Evolutionary conservation across 169 alveolate genomes (phyloP), one percentile per base, ranked within the genome.

Genomic region (Haemoproteus tartakovskyi): DNA sequence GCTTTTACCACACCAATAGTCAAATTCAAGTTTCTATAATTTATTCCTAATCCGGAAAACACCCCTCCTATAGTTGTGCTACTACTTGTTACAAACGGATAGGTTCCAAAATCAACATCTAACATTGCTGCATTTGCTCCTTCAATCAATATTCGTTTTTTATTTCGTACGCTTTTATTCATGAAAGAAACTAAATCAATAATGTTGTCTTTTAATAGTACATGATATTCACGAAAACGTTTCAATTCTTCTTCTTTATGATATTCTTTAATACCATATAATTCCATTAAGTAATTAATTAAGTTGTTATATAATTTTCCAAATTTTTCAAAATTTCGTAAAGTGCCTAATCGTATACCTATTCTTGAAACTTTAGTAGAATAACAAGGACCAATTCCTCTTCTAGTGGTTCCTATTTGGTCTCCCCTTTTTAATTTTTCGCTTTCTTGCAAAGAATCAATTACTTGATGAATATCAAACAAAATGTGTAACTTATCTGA

Each of bases 331-430:
- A 93, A 89, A 62, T 90, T 89, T 27, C 26, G 22, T 26, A 91
- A 86, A 41, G 90, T 87, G 19, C 95, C 97, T 14, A 92, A 70
- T 79, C 97, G 90, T 38, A 95, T 80, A 16, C 98, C 98, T 50
- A 90, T 84, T 84, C 99, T 86, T 8, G 90, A 86, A 5, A 89
- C 91, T 78, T 93, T 96, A 29, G 96, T 87, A 2, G 97, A 89
- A 79, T 96, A 93, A 38, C 97, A 88, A 11, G 99, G 98, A 3
- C 99, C 99, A 22, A 96, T 96, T 9, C 99, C 99, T 62, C 94
- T 86, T 56, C 88, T 90, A 2, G 99, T 96, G 0, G 99, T 96
- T 6, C 99, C 99, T n/a, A 96, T 80, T 40, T 80, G 82, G 38
- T 87, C 81, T 57, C 82, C 88, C 63, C 81, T 88, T 41, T 48